Evolutionary conservation across 129 eudicot genomes (phyloP).

Genomic region (Pittosporum tobira): DNA sequence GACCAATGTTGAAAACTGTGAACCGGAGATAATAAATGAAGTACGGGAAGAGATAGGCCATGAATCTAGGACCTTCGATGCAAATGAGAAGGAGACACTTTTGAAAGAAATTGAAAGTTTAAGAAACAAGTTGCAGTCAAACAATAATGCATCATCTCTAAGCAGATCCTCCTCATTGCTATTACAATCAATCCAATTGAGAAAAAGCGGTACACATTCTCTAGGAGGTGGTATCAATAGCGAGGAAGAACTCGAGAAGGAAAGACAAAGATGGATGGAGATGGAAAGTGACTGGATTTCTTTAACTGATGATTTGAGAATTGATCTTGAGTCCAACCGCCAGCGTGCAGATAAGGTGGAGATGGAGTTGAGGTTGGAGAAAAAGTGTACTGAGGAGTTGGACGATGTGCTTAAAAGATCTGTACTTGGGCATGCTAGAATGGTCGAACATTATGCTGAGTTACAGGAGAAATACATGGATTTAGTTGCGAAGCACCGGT

Average conservation of each 20-base stretch:
- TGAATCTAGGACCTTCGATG: constrained; percentile 29
- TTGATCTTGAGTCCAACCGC: constrained; percentile 71
- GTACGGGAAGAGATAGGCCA: constrained; percentile 10
- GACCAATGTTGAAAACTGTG: constrained; percentile 31
- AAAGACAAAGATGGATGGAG: constrained; percentile 82
- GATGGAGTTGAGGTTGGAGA: constrained; percentile 68
- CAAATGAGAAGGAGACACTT: constrained; percentile 64
- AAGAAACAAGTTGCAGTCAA: constrained; percentile 43
- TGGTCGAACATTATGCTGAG: constrained; percentile 88
- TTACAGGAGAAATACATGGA: constrained; percentile 80
- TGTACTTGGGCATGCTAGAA: constrained; percentile 60
- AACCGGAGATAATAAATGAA: constrained; percentile 37
- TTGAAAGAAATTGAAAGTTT: constrained; percentile 60
- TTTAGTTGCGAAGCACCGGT: constrained; percentile 48
- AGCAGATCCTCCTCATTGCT: constrained; percentile 63
- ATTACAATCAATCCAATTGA: constrained; percentile 63
- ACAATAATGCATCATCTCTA: constrained; percentile 27
- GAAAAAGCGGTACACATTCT: constrained; percentile 49
- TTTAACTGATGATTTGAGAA: constrained; percentile 79
- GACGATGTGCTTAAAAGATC: constrained; percentile 78
- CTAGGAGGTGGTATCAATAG: constrained; percentile 25
- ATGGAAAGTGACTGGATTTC: constrained; percentile 98
- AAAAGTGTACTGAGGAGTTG: constrained; percentile 76
- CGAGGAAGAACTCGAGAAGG: constrained; percentile 79
- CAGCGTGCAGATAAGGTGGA: constrained; percentile 58